phyloP scores from a whole-genome alignment of 768 basidiomycete species.

The Suillus americanus region DNA sequence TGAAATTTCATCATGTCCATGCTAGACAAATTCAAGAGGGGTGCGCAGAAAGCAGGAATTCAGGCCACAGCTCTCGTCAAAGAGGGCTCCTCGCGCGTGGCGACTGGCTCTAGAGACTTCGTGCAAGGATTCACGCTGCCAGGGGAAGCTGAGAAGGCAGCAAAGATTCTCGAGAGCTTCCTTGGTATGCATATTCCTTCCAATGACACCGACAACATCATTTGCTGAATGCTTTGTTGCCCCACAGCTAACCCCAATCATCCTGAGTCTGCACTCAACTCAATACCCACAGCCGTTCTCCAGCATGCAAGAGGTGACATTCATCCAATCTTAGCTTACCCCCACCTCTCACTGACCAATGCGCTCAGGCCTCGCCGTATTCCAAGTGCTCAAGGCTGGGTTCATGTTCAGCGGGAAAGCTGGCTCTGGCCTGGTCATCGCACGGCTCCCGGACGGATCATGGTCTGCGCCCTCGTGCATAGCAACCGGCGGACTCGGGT shows the following conservation, averaged over 20 bases:
- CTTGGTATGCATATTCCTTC: constrained; percentile 54
- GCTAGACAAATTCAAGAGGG: constrained; percentile 77
- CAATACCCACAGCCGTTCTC: constrained; percentile 91
- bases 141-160: constrained; percentile 92
- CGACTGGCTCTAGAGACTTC: constrained; percentile 73
- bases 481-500: constrained; percentile 91
- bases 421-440: constrained; percentile 90
- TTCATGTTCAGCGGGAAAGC: constrained; percentile 96
- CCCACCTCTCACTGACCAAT: not conserved
- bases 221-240: constrained; percentile 5
- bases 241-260: constrained; percentile 77
- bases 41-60: constrained; percentile 78
- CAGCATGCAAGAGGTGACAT: constrained; percentile 80
- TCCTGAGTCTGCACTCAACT: constrained; percentile 88
- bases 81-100: constrained; percentile 64
- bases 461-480: constrained; percentile 98
- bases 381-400: constrained; percentile 91
- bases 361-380: constrained; percentile 80
- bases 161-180: constrained; percentile 87
- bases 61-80: constrained; percentile 79
- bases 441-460: constrained; percentile 89
- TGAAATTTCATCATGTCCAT: constrained; percentile 43
- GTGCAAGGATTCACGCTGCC: constrained; percentile 87
- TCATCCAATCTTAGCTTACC: not conserved
- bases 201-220: not conserved